Evolutionary conservation across 495 filamentous ascomycete genomes (phyloP), one percentile per base, ranked within the genome.

Genomic region (Neurospora sp.): DNA sequence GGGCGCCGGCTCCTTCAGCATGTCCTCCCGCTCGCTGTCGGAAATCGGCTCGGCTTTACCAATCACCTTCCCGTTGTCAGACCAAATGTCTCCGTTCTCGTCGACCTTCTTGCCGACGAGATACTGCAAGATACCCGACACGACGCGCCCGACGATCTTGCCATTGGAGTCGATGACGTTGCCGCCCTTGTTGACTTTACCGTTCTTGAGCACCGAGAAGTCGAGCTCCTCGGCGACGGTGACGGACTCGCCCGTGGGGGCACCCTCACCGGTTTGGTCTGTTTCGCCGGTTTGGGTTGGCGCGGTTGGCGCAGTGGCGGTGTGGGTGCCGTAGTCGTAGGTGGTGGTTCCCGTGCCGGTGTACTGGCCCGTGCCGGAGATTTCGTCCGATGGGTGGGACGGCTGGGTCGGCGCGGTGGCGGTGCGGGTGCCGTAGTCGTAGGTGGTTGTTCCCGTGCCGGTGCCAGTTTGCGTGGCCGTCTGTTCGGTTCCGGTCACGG

Each of bases 121-220:
- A 59, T 91, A 85, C 82, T 90, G 88, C 12, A 89, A 79, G 42
- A 90, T 88, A 38, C 93, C 93, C 75, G 91, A 86, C 16, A 89
- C 83, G 4, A 96, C 84, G 48, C 88, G 88, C 20, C 87, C 93
- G 78, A 94, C 89, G 1, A 92, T 84, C 38, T 91, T 87, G 9
- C 91, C 91, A n/a, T 92, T 86, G 4, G 87, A 83, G 31, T 90
- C 88, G 42, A 94, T 89, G 71, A 96, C 89, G 74, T 91, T 91
- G 71, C 93, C 93, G 41, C 87, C 82, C 83, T 96, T 97, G 87
- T 94, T 95, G 78, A 94, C 88, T 42, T 83, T 86, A 78, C 88
- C 87, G 73, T 88, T 88, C 41, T 89, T 87, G 39, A 96, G 82
- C 37, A 86, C 81, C 0, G 91, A 91, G 35, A 91, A 84, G 78